Percentiles rank a stretch among this genome's conserved stretches.
phyloP scores from a whole-genome alignment of 495 filamentous ascomycete genomes.

The Penicillium paxilli region DNA sequence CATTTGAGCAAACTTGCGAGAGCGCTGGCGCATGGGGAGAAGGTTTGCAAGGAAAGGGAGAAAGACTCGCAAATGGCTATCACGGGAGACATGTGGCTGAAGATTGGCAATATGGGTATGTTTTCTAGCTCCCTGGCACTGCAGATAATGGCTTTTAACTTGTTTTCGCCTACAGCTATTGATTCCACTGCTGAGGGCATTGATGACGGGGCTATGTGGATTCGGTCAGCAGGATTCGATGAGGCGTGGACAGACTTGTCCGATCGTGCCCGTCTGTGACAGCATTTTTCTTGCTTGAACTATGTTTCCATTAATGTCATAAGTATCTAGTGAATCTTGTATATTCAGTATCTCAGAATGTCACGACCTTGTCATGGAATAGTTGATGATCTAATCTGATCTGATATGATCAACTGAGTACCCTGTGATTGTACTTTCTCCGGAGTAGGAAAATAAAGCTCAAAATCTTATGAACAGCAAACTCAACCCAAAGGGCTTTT shows the following conservation, averaged over 20 bases:
- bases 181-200: conserved; percentile 30
- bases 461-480: too few species aligned
- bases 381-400: too few species aligned
- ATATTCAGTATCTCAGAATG: background rate
- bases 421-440: too few species aligned
- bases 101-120: conserved; percentile 58
- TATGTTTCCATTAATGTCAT: background rate
- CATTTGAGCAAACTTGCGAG: conserved; percentile 74
- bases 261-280: conserved; percentile 24
- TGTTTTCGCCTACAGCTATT: conserved; percentile 34
- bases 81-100: conserved; percentile 68
- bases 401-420: too few species aligned
- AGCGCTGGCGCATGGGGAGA: conserved; percentile 60
- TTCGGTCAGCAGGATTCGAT: conserved; percentile 38
- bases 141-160: conserved; percentile 58
- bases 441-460: too few species aligned
- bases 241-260: conserved; percentile 34
- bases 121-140: too few species aligned
- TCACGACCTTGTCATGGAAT: too few species aligned
- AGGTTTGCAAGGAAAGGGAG: conserved; percentile 45
- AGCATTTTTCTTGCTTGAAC: background rate
- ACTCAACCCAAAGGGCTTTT: too few species aligned
- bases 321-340: background rate
- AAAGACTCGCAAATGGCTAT: conserved; percentile 48
- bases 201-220: conserved; percentile 24